Conservation (phyloP, 805 yeast species). For the Zygoascus tannicola region DNA sequence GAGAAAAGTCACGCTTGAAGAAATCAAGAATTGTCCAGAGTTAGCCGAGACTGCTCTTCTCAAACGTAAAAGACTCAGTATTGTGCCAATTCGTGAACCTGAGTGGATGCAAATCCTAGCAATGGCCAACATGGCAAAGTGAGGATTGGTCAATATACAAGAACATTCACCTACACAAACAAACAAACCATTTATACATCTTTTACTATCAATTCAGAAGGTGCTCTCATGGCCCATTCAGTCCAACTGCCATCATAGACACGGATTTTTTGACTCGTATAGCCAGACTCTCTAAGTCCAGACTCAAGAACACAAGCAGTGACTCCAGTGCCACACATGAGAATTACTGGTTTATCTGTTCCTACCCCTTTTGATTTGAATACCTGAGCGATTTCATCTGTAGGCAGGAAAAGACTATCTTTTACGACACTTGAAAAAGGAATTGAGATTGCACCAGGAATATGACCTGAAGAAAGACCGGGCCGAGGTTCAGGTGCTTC, state of each 20-base stretch:
- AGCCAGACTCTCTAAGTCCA: slow-evolving; percentile 47
- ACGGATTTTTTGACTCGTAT: slow-evolving; percentile 26
- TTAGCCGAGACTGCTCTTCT: slow-evolving; percentile 37
- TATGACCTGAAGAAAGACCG: slow-evolving; percentile 82
- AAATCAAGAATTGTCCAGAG: slow-evolving; percentile 29
- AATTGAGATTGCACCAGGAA: slow-evolving; percentile 67
- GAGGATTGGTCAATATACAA: no score
- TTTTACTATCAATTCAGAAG: slow-evolving; percentile 42
- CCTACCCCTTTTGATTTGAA: slow-evolving; percentile 36
- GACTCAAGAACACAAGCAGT: slow-evolving; percentile 81
- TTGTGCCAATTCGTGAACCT: slow-evolving; percentile 37
- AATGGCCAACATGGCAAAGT: slow-evolving; percentile 23
- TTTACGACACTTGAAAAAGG: slow-evolving; percentile 59
- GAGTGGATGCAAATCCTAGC: slow-evolving; percentile 35
- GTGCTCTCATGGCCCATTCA: slow-evolving; percentile 78
- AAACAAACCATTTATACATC: slow-evolving; percentile 14
- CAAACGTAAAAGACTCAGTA: slow-evolving; percentile 43
- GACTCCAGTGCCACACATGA: slow-evolving; percentile 95
- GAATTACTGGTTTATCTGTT: slow-evolving; percentile 54
- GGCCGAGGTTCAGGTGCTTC: slow-evolving; percentile 80
- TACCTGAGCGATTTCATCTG: slow-evolving; percentile 37
- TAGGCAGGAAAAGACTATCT: slow-evolving; percentile 41
- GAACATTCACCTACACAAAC: no score
- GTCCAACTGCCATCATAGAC: slow-evolving; percentile 63
- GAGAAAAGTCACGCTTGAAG: slow-evolving; percentile 35